Evolutionary conservation across 768 basidiomycete species (phyloP).

Genomic region (Phaffia australis): DNA sequence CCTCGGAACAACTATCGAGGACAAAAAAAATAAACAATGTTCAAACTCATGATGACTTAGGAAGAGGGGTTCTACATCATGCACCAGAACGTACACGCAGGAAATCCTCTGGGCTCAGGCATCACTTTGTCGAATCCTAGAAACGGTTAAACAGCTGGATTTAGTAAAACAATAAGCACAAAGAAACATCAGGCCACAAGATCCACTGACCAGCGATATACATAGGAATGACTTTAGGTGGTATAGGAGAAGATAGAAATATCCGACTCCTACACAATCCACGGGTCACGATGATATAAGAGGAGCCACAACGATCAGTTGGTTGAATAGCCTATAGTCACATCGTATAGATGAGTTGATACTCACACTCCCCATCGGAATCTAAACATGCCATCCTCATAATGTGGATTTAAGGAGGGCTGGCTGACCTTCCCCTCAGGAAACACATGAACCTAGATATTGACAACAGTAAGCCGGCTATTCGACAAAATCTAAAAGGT

Average conservation of each 20-base stretch:
- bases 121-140: constrained; percentile 16
- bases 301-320: not conserved
- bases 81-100: not conserved
- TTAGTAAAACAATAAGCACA: not conserved
- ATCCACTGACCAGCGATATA: constrained; percentile 9
- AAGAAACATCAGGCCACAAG: not conserved
- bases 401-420: constrained; percentile 10
- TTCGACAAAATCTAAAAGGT: not conserved
- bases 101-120: constrained; percentile 14
- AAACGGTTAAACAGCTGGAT: not conserved
- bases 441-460: constrained; percentile 15
- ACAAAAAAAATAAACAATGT: not conserved
- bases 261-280: constrained; percentile 7
- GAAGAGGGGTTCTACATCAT: not conserved
- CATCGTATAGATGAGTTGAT: not conserved
- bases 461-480: too few relatives aligned
- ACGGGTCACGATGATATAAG: not conserved
- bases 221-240: constrained; percentile 12
- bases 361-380: constrained; percentile 22
- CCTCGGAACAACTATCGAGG: constrained; percentile 5
- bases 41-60: not conserved
- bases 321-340: too few relatives aligned
- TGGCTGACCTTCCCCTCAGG: constrained; percentile 17
- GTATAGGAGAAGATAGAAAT: constrained; percentile 7
- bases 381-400: constrained; percentile 7